Evolutionary conservation across 495 filamentous ascomycete genomes (phyloP).

Genomic region (Penicillium argentinense): DNA sequence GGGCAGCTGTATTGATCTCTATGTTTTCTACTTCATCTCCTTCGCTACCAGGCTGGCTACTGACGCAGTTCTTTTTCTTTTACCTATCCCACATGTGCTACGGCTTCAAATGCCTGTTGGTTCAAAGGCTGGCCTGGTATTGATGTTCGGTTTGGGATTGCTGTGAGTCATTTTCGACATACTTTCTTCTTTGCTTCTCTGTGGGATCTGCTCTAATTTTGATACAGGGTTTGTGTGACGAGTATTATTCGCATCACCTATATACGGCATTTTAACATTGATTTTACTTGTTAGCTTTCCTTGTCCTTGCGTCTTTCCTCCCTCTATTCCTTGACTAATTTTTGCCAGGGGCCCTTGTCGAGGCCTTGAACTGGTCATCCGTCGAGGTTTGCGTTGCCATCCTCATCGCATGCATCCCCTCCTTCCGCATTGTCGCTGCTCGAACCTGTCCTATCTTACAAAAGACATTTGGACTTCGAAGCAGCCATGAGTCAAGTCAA

Average conservation of each 20-base stretch:
- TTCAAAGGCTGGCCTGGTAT: neutral
- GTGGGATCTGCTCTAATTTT: neutral
- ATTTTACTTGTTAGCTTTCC: neutral
- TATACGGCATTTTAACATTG: neutral
- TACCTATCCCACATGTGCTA: neutral
- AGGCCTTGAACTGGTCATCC: neutral
- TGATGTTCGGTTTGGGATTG: neutral
- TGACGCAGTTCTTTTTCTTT: neutral
- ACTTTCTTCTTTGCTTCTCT: neutral
- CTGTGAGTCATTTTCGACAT: neutral
- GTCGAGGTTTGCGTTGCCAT: neutral
- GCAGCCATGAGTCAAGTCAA: neutral
- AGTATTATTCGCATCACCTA: neutral
- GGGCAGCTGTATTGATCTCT: neutral
- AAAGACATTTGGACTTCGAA: neutral
- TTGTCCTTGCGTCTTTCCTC: neutral
- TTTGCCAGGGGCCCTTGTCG: neutral
- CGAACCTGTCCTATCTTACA: neutral
- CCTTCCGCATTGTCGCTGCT: neutral
- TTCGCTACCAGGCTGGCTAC: neutral
- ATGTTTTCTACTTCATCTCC: neutral
- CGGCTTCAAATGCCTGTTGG: neutral
- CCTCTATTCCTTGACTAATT: neutral
- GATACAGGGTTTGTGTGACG: neutral
- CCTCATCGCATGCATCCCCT: neutral